Conservation (phyloP, 768 basidiomycete genomes). For the Termitomyces sp. region DNA sequence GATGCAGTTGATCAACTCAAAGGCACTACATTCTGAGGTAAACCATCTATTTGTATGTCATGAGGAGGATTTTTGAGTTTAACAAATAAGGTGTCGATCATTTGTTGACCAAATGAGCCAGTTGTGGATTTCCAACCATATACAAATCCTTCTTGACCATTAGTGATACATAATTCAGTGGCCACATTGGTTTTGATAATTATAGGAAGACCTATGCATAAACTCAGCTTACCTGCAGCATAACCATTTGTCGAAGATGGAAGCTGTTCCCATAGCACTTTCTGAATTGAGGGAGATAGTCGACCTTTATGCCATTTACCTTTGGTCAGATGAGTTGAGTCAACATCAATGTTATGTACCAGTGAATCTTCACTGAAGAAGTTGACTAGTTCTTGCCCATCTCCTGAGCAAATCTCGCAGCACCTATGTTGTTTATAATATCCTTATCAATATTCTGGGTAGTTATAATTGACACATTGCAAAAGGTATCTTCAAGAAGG, state of each 20-base stretch:
- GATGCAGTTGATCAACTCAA: not conserved
- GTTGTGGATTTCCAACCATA: conserved; percentile 17
- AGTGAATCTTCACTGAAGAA: no score
- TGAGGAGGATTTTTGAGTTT: conserved; percentile 1
- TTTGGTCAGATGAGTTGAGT: no score
- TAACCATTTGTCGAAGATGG: conserved; percentile 27
- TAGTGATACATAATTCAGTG: conserved; percentile 29
- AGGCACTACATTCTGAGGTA: conserved; percentile 9
- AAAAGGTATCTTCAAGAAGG: no score
- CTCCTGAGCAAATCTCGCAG: no score
- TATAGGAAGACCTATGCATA: conserved; percentile 30
- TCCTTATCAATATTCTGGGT: no score
- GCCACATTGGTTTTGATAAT: conserved; percentile 29
- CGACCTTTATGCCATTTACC: no score
- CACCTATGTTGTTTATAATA: no score
- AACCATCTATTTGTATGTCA: not conserved
- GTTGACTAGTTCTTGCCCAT: no score
- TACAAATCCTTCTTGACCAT: conserved; percentile 27
- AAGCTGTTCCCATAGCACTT: no score
- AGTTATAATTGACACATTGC: no score
- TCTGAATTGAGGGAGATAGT: no score
- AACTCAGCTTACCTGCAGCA: conserved; percentile 22
- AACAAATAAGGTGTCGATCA: conserved; percentile 5
- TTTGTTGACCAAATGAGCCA: not conserved
- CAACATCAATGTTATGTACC: no score